A percentile compares a stretch with the other conserved stretches of the same genome.
Conservation (phyloP, 2,329 filamentous ascomycete genomes). For the Venturia oleaginea region DNA sequence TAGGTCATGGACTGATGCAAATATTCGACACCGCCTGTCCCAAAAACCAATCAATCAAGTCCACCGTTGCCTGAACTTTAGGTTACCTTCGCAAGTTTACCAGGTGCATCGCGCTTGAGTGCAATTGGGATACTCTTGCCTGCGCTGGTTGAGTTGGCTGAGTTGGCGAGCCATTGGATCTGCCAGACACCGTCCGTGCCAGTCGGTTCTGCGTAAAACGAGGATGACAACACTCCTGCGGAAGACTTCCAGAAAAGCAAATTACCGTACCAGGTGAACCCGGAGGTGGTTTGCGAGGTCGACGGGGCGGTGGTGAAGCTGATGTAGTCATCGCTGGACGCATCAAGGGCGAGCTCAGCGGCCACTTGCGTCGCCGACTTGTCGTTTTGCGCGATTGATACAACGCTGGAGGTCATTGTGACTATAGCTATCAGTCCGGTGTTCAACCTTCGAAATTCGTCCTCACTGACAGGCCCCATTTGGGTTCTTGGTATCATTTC, state of each 20-base stretch:
- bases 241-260: neutral
- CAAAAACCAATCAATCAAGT: neutral
- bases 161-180: slow-evolving; percentile 2
- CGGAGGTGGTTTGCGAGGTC: neutral
- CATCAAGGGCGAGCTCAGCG: neutral
- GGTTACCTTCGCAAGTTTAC: neutral
- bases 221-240: neutral
- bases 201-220: neutral
- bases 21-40: neutral
- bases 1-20: neutral
- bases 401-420: neutral
- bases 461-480: neutral
- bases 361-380: neutral
- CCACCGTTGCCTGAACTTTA: neutral
- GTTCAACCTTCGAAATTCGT: neutral
- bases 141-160: neutral
- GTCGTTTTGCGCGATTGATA: neutral
- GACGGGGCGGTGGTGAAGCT: neutral
- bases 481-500: neutral
- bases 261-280: neutral
- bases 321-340: neutral
- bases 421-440: neutral
- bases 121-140: neutral
- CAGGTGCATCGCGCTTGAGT: neutral
- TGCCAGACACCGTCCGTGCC: neutral